Percentiles rank a stretch among this genome's conserved stretches.
Evolutionary conservation across 306 rosid species (phyloP).

Genomic region (Urtica urens): DNA sequence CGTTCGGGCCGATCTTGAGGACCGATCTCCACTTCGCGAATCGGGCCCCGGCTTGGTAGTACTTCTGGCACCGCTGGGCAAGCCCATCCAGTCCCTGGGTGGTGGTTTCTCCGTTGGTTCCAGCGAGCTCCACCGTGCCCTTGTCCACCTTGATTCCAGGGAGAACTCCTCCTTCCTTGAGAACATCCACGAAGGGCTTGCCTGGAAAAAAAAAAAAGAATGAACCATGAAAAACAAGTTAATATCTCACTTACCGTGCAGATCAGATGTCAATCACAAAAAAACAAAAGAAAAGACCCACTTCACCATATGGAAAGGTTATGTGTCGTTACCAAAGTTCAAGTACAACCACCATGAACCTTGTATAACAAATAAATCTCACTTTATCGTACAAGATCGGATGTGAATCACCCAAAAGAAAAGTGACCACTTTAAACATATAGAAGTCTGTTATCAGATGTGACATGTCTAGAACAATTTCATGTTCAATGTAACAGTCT

Average conservation of each 20-base stretch:
- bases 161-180: constrained; percentile 60
- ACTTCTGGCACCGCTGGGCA: constrained; percentile 52
- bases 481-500: no score
- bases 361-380: no score
- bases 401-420: no score
- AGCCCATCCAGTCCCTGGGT: constrained; percentile 74
- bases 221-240: no score
- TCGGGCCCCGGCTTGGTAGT: constrained; percentile 69
- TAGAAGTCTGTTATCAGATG: no score
- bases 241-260: no score
- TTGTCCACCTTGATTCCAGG: constrained; percentile 78
- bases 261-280: neutral
- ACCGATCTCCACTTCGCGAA: constrained; percentile 87
- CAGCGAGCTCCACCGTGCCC: constrained; percentile 57
- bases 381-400: no score
- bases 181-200: constrained; percentile 51
- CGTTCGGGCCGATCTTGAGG: constrained; percentile 56
- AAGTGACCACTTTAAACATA: no score
- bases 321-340: no score
- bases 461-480: no score
- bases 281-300: neutral
- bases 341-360: no score
- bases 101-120: constrained; percentile 63
- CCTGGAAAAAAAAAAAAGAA: constrained; percentile 23
- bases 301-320: no score